Conservation (phyloP, 805 yeast genomes). For the Zygotorulaspora danielsina region DNA sequence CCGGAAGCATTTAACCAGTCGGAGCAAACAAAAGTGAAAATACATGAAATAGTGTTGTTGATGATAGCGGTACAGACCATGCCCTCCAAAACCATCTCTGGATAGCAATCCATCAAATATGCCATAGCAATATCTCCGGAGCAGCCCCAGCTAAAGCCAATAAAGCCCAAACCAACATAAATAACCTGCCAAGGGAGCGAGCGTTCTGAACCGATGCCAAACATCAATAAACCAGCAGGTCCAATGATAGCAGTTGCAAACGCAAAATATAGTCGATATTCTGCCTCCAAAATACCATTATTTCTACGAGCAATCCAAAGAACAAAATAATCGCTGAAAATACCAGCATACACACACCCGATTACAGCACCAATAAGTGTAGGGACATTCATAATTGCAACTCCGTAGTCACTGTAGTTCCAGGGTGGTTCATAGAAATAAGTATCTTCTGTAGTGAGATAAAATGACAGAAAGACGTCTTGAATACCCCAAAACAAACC, state of each 20-base stretch:
- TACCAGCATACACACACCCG: conserved; percentile 64
- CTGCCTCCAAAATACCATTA: conserved; percentile 61
- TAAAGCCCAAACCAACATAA: conserved; percentile 58
- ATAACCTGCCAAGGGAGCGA: conserved; percentile 50
- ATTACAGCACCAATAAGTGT: conserved; percentile 60
- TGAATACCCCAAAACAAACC: conserved; percentile 80
- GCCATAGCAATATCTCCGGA: conserved; percentile 69
- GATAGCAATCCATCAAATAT: conserved; percentile 63
- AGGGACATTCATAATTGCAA: conserved; percentile 73
- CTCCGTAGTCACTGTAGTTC: conserved; percentile 59
- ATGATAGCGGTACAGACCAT: conserved; percentile 66
- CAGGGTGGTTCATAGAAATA: conserved; percentile 62
- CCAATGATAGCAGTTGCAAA: conserved; percentile 53
- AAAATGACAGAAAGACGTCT: conserved; percentile 71
- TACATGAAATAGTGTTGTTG: conserved; percentile 60
- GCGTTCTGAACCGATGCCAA: conserved; percentile 61
- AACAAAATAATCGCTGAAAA: conserved; percentile 55
- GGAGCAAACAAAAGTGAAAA: conserved; percentile 63
- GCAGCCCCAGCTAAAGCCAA: conserved; percentile 67
- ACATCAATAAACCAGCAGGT: conserved; percentile 58
- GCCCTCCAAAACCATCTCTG: conserved; percentile 65
- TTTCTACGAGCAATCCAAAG: conserved; percentile 57
- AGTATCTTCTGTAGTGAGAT: conserved; percentile 68
- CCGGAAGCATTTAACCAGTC: conserved; percentile 56
- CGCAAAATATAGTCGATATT: conserved; percentile 56